A percentile compares a stretch with the other conserved stretches of the same genome.
Evolutionary conservation across 805 yeast genomes (phyloP).

Genomic region (Kuraishia borneana): DNA sequence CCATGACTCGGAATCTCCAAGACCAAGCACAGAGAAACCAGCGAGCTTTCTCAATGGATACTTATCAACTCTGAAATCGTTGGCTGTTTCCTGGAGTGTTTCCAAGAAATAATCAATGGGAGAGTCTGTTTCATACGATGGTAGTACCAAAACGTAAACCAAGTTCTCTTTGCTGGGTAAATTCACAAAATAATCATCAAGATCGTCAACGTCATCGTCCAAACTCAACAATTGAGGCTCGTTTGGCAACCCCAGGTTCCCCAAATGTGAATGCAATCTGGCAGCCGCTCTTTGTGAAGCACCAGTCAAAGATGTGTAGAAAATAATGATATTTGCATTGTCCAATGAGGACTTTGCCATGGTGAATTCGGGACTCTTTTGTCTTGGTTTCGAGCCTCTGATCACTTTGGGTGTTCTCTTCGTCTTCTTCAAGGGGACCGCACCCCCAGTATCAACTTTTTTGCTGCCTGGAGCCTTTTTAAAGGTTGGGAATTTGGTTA

Average conservation of each 20-base stretch:
- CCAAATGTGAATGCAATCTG: slow-evolving; percentile 28
- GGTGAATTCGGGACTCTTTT: slow-evolving; percentile 14
- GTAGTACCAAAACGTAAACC: slow-evolving; percentile 65
- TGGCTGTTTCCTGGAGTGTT: slow-evolving; percentile 65
- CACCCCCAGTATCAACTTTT: slow-evolving; percentile 1
- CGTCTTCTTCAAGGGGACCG: slow-evolving; percentile 7
- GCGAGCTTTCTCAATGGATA: slow-evolving; percentile 57
- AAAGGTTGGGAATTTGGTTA: neutral
- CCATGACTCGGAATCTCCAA: slow-evolving; percentile 87
- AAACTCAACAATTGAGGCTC: slow-evolving; percentile 50
- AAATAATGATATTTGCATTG: slow-evolving; percentile 51
- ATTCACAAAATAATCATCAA: slow-evolving; percentile 70
- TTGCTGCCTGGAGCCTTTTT: neutral
- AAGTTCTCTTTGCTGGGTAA: slow-evolving; percentile 40
- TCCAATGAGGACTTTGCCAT: slow-evolving; percentile 31
- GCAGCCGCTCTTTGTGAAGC: slow-evolving; percentile 64
- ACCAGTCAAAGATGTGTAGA: slow-evolving; percentile 83
- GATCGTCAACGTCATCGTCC: slow-evolving; percentile 74
- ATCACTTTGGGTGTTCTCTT: slow-evolving; percentile 30
- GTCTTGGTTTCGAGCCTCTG: slow-evolving; percentile 18
- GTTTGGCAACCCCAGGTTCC: slow-evolving; percentile 13
- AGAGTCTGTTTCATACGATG: slow-evolving; percentile 87
- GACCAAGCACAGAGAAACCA: slow-evolving; percentile 79
- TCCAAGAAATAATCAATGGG: slow-evolving; percentile 85
- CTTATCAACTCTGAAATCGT: slow-evolving; percentile 80